Evolutionary conservation across 768 basidiomycete species (phyloP).

Genomic region (Naematelia encephala): DNA sequence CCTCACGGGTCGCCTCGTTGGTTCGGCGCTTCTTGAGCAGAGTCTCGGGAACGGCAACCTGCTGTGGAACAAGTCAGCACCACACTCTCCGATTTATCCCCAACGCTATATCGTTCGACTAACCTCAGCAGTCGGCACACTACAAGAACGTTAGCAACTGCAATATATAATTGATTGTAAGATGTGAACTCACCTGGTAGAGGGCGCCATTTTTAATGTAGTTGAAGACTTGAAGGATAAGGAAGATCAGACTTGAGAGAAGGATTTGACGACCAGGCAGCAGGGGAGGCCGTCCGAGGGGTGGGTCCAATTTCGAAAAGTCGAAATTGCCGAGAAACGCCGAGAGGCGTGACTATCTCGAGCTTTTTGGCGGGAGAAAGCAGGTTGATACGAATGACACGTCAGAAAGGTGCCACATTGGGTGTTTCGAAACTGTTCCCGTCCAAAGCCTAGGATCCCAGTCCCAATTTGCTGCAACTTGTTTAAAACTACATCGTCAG

Average conservation of each 20-base stretch:
- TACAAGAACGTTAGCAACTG: slow-evolving; percentile 17
- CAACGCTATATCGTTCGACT: slow-evolving; percentile 13
- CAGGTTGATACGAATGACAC: neutral
- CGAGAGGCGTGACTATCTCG: neutral
- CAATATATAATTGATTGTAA: neutral
- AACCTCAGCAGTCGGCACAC: slow-evolving; percentile 44
- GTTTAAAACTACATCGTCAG: slow-evolving; percentile 15
- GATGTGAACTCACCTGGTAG: slow-evolving; percentile 35
- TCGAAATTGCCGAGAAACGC: slow-evolving; percentile 15
- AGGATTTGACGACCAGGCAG: slow-evolving; percentile 1
- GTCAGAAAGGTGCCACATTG: slow-evolving; percentile 7
- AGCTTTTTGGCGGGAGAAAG: neutral
- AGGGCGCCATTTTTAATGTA: slow-evolving; percentile 45
- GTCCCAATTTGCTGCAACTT: slow-evolving; percentile 5
- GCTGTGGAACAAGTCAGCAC: slow-evolving; percentile 28
- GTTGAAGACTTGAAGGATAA: slow-evolving; percentile 26
- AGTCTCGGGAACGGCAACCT: slow-evolving; percentile 96
- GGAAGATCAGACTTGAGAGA: slow-evolving; percentile 2
- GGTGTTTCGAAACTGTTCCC: slow-evolving; percentile 3
- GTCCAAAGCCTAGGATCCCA: neutral
- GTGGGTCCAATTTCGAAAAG: slow-evolving; percentile 2
- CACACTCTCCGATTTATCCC: slow-evolving; percentile 5
- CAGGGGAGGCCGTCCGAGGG: neutral
- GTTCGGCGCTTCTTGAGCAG: slow-evolving; percentile 99
- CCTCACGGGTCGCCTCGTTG: slow-evolving; percentile 93